Base-by-base conservation (phyloP, 306 rosid species). In the Chamaecrista fasciculata region DNA sequence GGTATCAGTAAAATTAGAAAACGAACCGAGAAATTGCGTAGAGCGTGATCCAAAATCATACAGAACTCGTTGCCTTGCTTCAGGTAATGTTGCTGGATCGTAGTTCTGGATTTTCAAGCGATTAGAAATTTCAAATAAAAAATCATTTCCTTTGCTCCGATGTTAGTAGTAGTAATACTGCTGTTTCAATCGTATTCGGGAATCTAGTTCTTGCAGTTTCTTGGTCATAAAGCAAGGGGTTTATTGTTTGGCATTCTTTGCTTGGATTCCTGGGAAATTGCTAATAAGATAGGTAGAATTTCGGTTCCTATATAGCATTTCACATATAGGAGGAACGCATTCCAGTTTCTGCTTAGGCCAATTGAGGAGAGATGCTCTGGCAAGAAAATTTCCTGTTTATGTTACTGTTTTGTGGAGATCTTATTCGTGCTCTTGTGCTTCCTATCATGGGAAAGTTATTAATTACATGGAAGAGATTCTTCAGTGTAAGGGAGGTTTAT, bases 201-300 rank as follows among this genome's bases (percentile, higher is more conserved):
- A 76, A 78, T 87, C 81, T 82, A 74, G 40, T 78, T 62, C 55
- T 77, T 69, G 73, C 71, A 74, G 80, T 93, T 90, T 83, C 98
- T 86, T 94, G 70, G 71, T 75, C 69, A 25, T 62, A 66, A 90
- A 94, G 96, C 84, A 75, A 94, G 79, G 70, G 34, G 39, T 52
- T 74, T 82, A 67, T 73, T 72, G 70, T 74, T 48, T 76, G 31
- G 40, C 84, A 85, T 81, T 85, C 90, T 82, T 83, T 85, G 20
- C 82, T 80, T 77, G 78, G 58, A 70, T 66, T 62, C 49, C 56
- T 73, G 52, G 73, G 84, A 80, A 66, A 69, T 73, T 79, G 69
- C 55, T 63, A 31, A 39, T 64, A 60, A 53, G 70, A 74, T 66
- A 62, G 50, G 31, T 36, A 40, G 51, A 62, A 65, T 67, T 78